These are phyloP conservation scores for Cyberlindnera subsufficiens DNA, from an alignment of 805 yeast species.

Conservation along the genomic window DNA sequence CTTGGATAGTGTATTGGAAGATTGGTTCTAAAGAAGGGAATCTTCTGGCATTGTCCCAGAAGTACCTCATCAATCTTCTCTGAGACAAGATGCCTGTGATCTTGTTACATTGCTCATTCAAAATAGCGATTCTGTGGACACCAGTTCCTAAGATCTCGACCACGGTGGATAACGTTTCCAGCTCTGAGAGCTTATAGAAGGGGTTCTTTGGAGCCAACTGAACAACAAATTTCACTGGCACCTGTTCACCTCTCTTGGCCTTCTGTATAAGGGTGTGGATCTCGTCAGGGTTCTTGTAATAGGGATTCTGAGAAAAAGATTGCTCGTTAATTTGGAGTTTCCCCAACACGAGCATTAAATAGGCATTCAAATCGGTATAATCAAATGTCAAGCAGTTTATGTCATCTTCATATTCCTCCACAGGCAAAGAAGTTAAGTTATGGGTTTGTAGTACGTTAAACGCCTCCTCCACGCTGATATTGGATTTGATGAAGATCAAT, in stretches of 20 bases:
- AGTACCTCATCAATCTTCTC: constrained; percentile 73
- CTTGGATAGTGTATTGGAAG: constrained; percentile 61
- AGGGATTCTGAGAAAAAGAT: constrained; percentile 20
- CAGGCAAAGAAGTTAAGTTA: constrained; percentile 84
- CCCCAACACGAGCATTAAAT: constrained; percentile 77
- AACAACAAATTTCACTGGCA: constrained; percentile 85
- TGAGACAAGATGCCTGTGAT: constrained; percentile 87
- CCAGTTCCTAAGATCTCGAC: constrained; percentile 91
- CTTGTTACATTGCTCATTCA: constrained; percentile 42
- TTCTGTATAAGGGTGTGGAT: constrained; percentile 39
- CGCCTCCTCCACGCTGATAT: constrained; percentile 78
- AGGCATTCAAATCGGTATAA: constrained; percentile 85
- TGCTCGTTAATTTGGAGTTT: constrained; percentile 40
- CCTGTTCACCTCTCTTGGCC: constrained; percentile 84
- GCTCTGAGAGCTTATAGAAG: constrained; percentile 68
- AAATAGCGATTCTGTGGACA: constrained; percentile 87
- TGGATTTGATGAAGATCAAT: constrained; percentile 61
- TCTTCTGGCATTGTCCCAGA: constrained; percentile 90
- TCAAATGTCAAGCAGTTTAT: constrained; percentile 81
- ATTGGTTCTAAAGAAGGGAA: constrained; percentile 78
- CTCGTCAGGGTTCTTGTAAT: constrained; percentile 30
- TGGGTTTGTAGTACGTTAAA: constrained; percentile 69
- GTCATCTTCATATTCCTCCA: constrained; percentile 48
- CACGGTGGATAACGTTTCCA: constrained; percentile 63
- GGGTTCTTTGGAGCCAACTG: constrained; percentile 85